Base-by-base conservation (phyloP, 2,329 filamentous ascomycete genomes). In the Celoporthe dispersa region DNA sequence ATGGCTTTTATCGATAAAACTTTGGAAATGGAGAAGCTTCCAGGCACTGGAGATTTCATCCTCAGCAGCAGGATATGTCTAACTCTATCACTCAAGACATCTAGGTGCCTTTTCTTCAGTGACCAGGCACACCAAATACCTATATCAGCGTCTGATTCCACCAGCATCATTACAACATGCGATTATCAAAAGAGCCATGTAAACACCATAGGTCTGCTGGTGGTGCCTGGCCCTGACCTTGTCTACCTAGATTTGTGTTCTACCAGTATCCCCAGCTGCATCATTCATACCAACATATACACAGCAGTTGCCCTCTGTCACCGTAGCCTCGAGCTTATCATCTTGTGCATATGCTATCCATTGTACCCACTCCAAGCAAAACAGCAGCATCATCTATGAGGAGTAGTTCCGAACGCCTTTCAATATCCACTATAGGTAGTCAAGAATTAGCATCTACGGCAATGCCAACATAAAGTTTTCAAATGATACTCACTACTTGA, bases 381-480 rank as follows among this genome's bases (percentile, higher is more conserved):
- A n/a, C 39, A 53, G n/a, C n/a, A n/a, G 25, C 39, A 14, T 48
- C 16, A 41, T 62, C 44, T 48, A 70, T 68, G 48, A 81, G 11
- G 76, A 70, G 63, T 85, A 85, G 66, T 85, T 86, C 41, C 86
- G 79, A 19, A 86, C 85, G 19, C 80, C 81, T 68, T 85, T 86
- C n/a, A 88, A 77, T 51, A 94, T 86, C 93, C 93, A 97, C 74
- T 86, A 64, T 22, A 31, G 3, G 65, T 8, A 28, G 41, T 33
- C 28, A 64, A 35, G 28, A 41, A 66, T 79, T 69, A 75, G 72
- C 66, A 57, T n/a, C 16, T 35, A 25, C 8, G 3, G 11, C 35
- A 7, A 41, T 41, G 19, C 11, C 8, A n/a, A 5, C 9, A 1
- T 12, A 12, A 25, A 25, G 8, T n/a, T 12, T 60, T 25, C 14